A percentile compares a stretch with the other conserved stretches of the same genome.
phyloP scores from a whole-genome alignment of 2,329 filamentous ascomycete species.

The Alternaria solani region DNA sequence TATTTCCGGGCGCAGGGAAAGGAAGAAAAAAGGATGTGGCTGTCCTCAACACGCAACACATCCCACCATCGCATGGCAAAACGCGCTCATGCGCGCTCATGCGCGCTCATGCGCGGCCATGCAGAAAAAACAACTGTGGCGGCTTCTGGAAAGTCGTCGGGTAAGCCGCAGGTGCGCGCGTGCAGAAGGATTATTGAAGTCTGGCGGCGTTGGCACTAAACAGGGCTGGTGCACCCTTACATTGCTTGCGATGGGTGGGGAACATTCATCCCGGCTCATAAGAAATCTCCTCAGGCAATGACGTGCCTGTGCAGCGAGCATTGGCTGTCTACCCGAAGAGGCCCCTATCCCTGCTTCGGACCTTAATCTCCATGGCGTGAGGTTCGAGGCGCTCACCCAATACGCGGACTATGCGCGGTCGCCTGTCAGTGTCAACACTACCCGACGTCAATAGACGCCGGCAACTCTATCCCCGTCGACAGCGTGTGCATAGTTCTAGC shows the following conservation, averaged over 20 bases:
- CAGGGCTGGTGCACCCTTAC: slow-evolving; percentile 19
- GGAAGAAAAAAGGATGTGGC: neutral
- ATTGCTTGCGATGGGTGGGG: slow-evolving; percentile 21
- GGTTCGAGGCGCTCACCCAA: slow-evolving; percentile 22
- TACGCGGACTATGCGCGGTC: slow-evolving; percentile 19
- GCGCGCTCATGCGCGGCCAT: slow-evolving; percentile 21
- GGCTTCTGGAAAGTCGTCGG: slow-evolving; percentile 40
- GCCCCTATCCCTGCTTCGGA: slow-evolving; percentile 24
- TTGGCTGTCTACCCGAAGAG: slow-evolving; percentile 24
- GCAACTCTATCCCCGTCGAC: slow-evolving; percentile 20
- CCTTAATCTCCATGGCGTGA: slow-evolving; percentile 15
- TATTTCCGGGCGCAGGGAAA: neutral
- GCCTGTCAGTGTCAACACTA: slow-evolving; percentile 38
- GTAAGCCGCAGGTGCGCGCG: slow-evolving; percentile 22
- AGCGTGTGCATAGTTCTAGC: neutral
- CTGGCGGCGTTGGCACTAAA: slow-evolving; percentile 30
- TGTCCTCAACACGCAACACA: slow-evolving; percentile 5
- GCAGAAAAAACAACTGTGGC: slow-evolving; percentile 33
- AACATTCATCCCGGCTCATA: slow-evolving; percentile 25
- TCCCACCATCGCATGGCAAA: slow-evolving; percentile 10
- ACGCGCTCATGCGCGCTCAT: slow-evolving; percentile 21
- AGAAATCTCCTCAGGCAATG: slow-evolving; percentile 41
- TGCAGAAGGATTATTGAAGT: slow-evolving; percentile 28
- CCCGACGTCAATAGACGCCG: slow-evolving; percentile 24
- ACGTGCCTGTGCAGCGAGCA: slow-evolving; percentile 33